Evolutionary conservation across 768 basidiomycete species (phyloP), one percentile per base, ranked within the genome.

Genomic region (Chalciporus chontae): DNA sequence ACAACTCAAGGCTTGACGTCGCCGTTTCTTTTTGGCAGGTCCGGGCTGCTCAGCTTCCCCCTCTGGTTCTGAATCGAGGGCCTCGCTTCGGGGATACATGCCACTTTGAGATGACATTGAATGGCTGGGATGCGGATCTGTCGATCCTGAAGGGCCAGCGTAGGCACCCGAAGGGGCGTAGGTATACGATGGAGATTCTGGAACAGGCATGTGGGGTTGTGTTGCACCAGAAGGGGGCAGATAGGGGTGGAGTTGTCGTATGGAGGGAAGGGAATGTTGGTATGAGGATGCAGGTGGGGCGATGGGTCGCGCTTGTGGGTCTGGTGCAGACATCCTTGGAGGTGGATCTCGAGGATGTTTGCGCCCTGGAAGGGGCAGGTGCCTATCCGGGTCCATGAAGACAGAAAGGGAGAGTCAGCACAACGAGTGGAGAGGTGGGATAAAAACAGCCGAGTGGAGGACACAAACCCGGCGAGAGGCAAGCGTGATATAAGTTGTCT

Each of bases 1-100:
- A 68, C 89, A 91, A 63, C 88, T 91, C 57, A 91, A 70, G 34
- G 89, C 88, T 64, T 91, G 88, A 40, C 89, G 73, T 45, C 89
- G 76, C 45, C 89, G 74, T 69, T 89, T 91, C 79, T 90, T 90
- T 76, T 90, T 90, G 14, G 82, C 82, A 14, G 82, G 87, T 37
- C 76, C 76, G 43, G 75, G 77, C 11, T 67, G 64, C 40, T 76
- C 77, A 9, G 73, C 67, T 38, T 75, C 71, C 19, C 76, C 79
- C 38, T 87, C 85, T 11, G 61, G 69, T 43, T 85, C 84, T 27
- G 83, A 82, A 17, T 84, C 83, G 23, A 69, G 69, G 10, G 58
- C 68, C 47, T 72, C 71, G 39, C 71, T 55, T 32, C 69, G 68
- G n/a, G 54, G 45, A 49, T 71, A 62, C 48, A 55, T 56, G 55